Evolutionary conservation across 2,329 filamentous ascomycete species (phyloP).

Genomic region (Fusarium beomiforme): DNA sequence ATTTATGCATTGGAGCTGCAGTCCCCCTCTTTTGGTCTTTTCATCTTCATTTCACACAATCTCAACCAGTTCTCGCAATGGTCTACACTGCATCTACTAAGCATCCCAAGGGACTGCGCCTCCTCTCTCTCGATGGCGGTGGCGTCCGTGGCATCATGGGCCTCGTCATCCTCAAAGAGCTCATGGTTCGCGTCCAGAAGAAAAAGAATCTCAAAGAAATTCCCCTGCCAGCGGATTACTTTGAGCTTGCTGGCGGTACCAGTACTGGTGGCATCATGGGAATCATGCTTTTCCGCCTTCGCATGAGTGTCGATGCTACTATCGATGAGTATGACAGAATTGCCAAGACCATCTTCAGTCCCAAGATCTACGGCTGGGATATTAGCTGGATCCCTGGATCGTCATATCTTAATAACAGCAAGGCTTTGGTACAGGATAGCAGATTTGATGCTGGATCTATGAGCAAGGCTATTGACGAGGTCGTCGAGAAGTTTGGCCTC

Average conservation of each 20-base stretch:
- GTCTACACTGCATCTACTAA: background rate
- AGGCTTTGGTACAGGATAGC: conserved; percentile 21
- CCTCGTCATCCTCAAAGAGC: conserved; percentile 8
- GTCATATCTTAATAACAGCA: conserved; percentile 18
- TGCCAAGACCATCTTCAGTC: conserved; percentile 25
- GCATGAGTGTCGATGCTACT: conserved; percentile 26
- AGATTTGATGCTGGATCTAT: conserved; percentile 23
- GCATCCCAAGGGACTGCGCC: conserved; percentile 1
- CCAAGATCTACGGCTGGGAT: conserved; percentile 22
- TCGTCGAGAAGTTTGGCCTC: conserved; percentile 22
- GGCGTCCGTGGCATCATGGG: conserved; percentile 15
- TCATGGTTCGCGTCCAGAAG: conserved; percentile 2
- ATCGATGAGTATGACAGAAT: conserved; percentile 33
- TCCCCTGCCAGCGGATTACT: conserved; percentile 21
- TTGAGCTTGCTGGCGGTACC: conserved; percentile 30
- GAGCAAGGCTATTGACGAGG: conserved; percentile 22
- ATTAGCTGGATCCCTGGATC: conserved; percentile 15
- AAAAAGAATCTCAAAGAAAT: background rate
- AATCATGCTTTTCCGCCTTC: conserved; percentile 34
- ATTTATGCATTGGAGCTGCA: background rate
- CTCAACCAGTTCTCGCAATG: background rate
- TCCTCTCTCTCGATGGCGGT: conserved; percentile 1
- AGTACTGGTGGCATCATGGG: conserved; percentile 34
- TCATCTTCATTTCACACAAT: background rate
- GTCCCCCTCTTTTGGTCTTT: rapidly evolving